Percentiles rank a stretch among this genome's conserved stretches.
phyloP scores from a whole-genome alignment of 768 basidiomycete species.

The Boletus eberwhitei region DNA sequence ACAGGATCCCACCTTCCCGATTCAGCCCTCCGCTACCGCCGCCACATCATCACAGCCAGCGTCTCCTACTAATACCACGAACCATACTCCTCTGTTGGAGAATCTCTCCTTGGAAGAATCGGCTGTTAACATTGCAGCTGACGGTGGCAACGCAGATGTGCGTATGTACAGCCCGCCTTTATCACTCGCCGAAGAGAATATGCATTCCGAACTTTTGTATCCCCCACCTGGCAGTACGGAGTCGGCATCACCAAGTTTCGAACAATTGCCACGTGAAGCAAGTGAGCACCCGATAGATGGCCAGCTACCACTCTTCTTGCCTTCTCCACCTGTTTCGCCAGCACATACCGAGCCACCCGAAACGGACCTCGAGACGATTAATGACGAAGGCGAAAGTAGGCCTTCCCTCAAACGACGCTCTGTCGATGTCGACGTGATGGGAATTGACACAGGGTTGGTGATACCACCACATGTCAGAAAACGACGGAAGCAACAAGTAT shows the following conservation, averaged over 20 bases:
- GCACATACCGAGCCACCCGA: slow-evolving; percentile 17
- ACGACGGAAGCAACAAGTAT: slow-evolving; percentile 24
- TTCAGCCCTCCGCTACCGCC: slow-evolving; percentile 1
- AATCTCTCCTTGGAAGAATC: slow-evolving; percentile 23
- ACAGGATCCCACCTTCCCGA: slow-evolving; percentile 9
- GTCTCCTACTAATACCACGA: slow-evolving; percentile 11
- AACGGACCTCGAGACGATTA: slow-evolving; percentile 19
- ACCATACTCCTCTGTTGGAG: slow-evolving; percentile 18
- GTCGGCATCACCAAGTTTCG: slow-evolving; percentile 3
- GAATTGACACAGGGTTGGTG: neutral
- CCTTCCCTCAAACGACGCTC: slow-evolving; percentile 23
- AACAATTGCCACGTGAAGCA: slow-evolving; percentile 10
- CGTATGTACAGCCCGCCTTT: slow-evolving; percentile 21
- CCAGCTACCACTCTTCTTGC: slow-evolving; percentile 46
- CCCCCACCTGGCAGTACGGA: slow-evolving; percentile 1
- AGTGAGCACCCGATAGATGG: slow-evolving; percentile 10
- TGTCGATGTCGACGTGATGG: slow-evolving; percentile 12
- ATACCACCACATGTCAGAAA: slow-evolving; percentile 14
- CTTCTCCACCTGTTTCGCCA: slow-evolving; percentile 42
- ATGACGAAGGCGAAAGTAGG: slow-evolving; percentile 1
- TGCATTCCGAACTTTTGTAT: slow-evolving; percentile 8
- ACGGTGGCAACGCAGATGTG: slow-evolving; percentile 14
- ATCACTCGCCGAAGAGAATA: slow-evolving; percentile 9
- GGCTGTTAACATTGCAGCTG: neutral
- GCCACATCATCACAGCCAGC: slow-evolving; percentile 4